Percentiles rank a stretch among this genome's conserved stretches.
These are phyloP conservation scores for Candida dubliniensis DNA, from an alignment of 1,139 yeast genomes.

Conservation along the genomic window DNA sequence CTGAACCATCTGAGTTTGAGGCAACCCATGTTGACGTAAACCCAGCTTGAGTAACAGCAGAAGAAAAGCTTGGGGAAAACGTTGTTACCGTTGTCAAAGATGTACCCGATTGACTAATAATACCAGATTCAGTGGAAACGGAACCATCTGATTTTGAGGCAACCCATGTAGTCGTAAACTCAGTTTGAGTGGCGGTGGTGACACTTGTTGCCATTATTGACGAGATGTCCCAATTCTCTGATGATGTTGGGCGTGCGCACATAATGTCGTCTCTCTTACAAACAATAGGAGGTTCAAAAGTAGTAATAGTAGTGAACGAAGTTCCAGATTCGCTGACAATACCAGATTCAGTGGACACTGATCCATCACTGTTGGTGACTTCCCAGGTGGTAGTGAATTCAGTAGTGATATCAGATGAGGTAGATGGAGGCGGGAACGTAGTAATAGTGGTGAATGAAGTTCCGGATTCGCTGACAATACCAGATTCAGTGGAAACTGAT, in stretches of 20 bases:
- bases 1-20: conserved; percentile 14
- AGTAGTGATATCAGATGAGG: not conserved
- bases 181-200: conserved; percentile 5
- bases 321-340: conserved; percentile 4
- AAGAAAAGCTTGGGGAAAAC: too few species aligned
- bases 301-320: conserved; percentile 7
- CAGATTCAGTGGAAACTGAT: not conserved
- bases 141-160: conserved; percentile 10
- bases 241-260: not conserved
- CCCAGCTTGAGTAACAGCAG: conserved; percentile 5
- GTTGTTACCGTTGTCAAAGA: conserved; percentile 7
- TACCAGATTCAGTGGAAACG: conserved; percentile 16
- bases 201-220: not conserved
- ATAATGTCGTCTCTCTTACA: too few species aligned
- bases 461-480: not conserved
- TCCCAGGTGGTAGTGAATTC: conserved; percentile 5
- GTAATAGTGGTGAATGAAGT: not conserved
- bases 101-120: conserved; percentile 10
- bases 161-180: conserved; percentile 19
- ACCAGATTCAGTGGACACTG: conserved; percentile 8
- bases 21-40: conserved; percentile 7
- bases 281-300: not conserved
- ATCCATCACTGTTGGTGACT: conserved; percentile 13
- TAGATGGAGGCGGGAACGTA: not conserved
- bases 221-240: not conserved